Evolutionary conservation across 2,329 filamentous ascomycete genomes (phyloP), one percentile per base, ranked within the genome.

Genomic region (Fusarium staphyleae): DNA sequence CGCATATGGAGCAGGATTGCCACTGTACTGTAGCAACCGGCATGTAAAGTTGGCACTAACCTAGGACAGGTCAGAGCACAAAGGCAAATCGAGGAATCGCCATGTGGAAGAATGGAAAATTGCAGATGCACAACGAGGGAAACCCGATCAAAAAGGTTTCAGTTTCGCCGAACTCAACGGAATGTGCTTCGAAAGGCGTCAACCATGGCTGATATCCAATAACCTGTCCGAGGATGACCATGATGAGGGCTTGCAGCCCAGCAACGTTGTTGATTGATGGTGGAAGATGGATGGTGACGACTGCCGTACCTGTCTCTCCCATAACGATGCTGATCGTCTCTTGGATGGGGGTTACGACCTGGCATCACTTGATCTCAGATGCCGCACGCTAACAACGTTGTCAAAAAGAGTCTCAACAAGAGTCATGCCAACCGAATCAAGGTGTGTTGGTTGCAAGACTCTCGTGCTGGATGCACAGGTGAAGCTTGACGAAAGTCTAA

Each of bases 351-450:
- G 43, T 57, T 50, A 53, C 47, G 50, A 48, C 34, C 46, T 48
- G 36, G 43, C 51, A 54, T 66, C 63, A 66, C 53, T 66, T 66
- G 63, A 66, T 65, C 55, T 60, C 22, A 56, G 51, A 49, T 48
- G 37, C 40, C 52, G 40, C 48, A 45, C 63, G 60, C 63, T 63
- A 66, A 48, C 13, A 28, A 24, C n/a, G n/a, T n/a, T n/a, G n/a
- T n/a, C n/a, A n/a, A n/a, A n/a, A 35, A 57, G 55, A 24, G 57
- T 52, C 39, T 63, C 40, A 46, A 45, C 44, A 22, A 62, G 58
- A 62, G 58, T 62, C 58, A 56, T 60, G 58, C 52, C 49, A 45
- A 40, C 43, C 40, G 39, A 51, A 24, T 19, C 33, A 43, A 46
- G 34, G 52, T 59, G 56, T 52, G 47, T 48, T 53, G 48, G 57